A percentile compares a stretch with the other conserved stretches of the same genome.
These are phyloP conservation scores for Pichia sp. DNA, from an alignment of 1,139 yeast genomes.

Conservation along the genomic window DNA sequence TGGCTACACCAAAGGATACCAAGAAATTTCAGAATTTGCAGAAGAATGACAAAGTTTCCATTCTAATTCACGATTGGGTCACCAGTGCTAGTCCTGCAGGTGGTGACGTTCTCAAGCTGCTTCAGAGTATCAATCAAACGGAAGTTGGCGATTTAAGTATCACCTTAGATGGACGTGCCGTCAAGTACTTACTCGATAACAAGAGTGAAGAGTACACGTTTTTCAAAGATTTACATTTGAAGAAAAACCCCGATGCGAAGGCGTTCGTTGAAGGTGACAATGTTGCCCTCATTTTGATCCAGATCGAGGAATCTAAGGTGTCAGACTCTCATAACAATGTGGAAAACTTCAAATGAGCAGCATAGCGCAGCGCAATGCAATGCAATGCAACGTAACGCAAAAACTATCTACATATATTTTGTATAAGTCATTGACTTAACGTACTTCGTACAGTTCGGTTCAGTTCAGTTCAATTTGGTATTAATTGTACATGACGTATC, in stretches of 20 bases:
- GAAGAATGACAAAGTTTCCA: conserved; percentile 66
- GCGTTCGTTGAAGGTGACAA: conserved; percentile 59
- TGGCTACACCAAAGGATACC: conserved; percentile 64
- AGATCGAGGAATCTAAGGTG: conserved; percentile 62
- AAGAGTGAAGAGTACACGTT: conserved; percentile 39
- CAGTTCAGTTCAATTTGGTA: no score
- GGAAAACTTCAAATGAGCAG: conserved; percentile 10
- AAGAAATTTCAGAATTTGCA: conserved; percentile 62
- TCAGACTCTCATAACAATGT: conserved; percentile 73
- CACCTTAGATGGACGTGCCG: conserved; percentile 61
- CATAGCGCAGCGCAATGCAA: neutral
- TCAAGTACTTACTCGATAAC: conserved; percentile 42
- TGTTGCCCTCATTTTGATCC: conserved; percentile 58
- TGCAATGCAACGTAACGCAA: neutral
- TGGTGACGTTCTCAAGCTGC: conserved; percentile 43
- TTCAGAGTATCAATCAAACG: conserved; percentile 66
- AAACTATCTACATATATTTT: neutral
- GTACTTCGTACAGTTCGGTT: no score
- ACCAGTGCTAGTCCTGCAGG: conserved; percentile 15
- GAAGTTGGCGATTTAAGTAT: conserved; percentile 74
- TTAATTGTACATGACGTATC: neutral
- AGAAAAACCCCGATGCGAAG: conserved; percentile 61
- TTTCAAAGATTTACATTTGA: conserved; percentile 52
- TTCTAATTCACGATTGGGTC: conserved; percentile 82
- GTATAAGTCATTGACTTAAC: no score